Base-by-base conservation (phyloP, 139 green algal genomes). In the Haematococcus lacustris region DNA sequence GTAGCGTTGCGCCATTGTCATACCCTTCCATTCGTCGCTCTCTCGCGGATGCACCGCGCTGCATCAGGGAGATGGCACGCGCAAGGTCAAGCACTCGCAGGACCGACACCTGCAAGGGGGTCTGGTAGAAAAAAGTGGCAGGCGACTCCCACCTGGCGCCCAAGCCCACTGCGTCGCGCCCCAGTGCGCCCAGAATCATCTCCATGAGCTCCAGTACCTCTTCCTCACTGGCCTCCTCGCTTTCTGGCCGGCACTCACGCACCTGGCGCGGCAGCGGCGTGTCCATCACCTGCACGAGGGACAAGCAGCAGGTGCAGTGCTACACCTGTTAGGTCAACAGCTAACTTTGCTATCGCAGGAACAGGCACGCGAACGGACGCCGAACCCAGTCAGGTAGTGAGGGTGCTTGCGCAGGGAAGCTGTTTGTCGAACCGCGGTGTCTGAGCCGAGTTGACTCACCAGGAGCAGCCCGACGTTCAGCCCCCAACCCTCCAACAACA, bases 191-290 rank as follows among this genome's bases (percentile, higher is more conserved):
- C 67, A 96, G 78, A 38, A 96, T 94, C 91, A 96, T 96, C 70
- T 96, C 91, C 83, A 96, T 91, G 47, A 96, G 83, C 88, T 96
- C 91, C 70, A 94, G 73, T n/a, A 65, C 80, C 66, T 96, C 91
- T 35, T 80, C 86, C 32, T 96, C 88, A 6, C 75, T 93, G 41
- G 80, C 82, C 39, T 71, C 77, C 1, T 69, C 59, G 5, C 82
- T 77, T 30, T 90, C 59, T 0, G 85, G 88, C 76, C 90, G 83
- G 25, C 77, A 53, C 0, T 67, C 21, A 2, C 91, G 82, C 26
- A 94, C 84, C 66, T 84, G 79, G 40, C 85, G 76, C 13, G 86
- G 86, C 26, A 78, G 71, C 0, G 89, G 89, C 35, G 89, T 92
- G 85, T 94, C 89, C 86, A 94, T 93, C 76, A 94, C 83, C 73